Conservation (phyloP, 1,284 basidiomycete genomes). For the Leccinum huronense region DNA sequence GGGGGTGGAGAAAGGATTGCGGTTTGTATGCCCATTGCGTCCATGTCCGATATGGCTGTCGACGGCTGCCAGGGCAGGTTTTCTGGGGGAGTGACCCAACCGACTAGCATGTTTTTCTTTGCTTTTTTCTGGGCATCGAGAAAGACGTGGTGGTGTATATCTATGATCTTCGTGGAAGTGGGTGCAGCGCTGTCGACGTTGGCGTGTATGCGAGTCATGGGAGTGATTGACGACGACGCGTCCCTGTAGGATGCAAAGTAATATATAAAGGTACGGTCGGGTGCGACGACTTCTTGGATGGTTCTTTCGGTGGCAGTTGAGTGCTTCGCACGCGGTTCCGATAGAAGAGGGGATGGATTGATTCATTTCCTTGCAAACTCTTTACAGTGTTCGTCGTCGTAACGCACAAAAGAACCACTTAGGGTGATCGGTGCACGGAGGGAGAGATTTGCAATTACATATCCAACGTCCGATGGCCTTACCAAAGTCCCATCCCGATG, state of each 20-base stretch:
- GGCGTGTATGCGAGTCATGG: slow-evolving; percentile 20
- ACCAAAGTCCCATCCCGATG: slow-evolving; percentile 65
- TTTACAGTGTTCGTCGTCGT: slow-evolving; percentile 64
- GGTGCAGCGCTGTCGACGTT: neutral
- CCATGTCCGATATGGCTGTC: slow-evolving; percentile 58
- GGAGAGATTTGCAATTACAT: slow-evolving; percentile 71
- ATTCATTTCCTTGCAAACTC: slow-evolving; percentile 44
- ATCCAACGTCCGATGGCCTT: slow-evolving; percentile 67
- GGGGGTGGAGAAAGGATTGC: slow-evolving; percentile 68
- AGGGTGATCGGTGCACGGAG: slow-evolving; percentile 55
- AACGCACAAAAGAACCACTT: slow-evolving; percentile 74
- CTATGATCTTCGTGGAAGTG: slow-evolving; percentile 42
- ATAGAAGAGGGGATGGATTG: slow-evolving; percentile 10
- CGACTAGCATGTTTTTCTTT: slow-evolving; percentile 44
- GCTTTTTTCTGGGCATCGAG: slow-evolving; percentile 47
- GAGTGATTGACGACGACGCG: neutral
- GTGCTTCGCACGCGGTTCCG: slow-evolving; percentile 20
- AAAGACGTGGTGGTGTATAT: slow-evolving; percentile 74
- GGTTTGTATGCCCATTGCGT: slow-evolving; percentile 50
- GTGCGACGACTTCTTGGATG: slow-evolving; percentile 15
- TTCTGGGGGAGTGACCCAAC: slow-evolving; percentile 59
- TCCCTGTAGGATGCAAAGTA: slow-evolving; percentile 2
- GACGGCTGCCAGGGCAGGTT: slow-evolving; percentile 65
- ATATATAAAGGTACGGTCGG: slow-evolving; percentile 10
- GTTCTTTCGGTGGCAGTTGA: slow-evolving; percentile 15